A percentile compares a stretch with the other conserved stretches of the same genome.
These are phyloP conservation scores for Peronospora tabacina DNA, from an alignment of 352 stramenopile species.

Conservation along the genomic window DNA sequence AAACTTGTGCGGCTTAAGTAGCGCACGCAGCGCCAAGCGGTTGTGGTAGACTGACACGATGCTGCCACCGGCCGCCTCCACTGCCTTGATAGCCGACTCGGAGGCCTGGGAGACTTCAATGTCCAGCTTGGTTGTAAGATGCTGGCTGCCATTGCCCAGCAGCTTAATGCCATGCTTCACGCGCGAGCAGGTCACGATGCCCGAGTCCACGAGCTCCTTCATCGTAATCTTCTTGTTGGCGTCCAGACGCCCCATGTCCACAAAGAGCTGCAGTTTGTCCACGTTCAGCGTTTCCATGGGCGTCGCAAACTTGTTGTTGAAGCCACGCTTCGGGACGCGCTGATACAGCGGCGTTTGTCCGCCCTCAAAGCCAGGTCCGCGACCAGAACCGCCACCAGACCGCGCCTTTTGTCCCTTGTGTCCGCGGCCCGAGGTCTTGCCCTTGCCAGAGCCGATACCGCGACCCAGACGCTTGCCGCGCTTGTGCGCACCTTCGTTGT, in stretches of 20 bases:
- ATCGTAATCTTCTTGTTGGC: conserved; percentile 89
- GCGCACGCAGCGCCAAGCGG: conserved; percentile 87
- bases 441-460: conserved; percentile 89
- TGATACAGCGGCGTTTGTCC: conserved; percentile 97
- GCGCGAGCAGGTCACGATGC: conserved; percentile 83
- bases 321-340: conserved; percentile 95
- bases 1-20: conserved; percentile 96
- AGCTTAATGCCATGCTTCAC: conserved; percentile 96
- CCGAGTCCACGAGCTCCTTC: conserved; percentile 85
- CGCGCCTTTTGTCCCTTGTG: conserved; percentile 97
- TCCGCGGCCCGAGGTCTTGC: conserved; percentile 93
- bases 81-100: conserved; percentile 88
- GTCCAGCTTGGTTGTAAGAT: conserved; percentile 85
- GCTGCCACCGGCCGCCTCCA: conserved; percentile 91
- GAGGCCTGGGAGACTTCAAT: conserved; percentile 95
- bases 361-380: conserved; percentile 92
- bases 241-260: conserved; percentile 94
- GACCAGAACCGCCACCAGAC: conserved; percentile 70
- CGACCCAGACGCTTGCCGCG: conserved; percentile 87
- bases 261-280: conserved; percentile 91
- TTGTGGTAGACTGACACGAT: conserved; percentile 98
- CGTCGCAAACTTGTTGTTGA: conserved; percentile 92
- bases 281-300: conserved; percentile 92
- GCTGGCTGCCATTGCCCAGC: conserved; percentile 80
- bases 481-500: conserved; percentile 86